Conservation (phyloP, 345 rosid species). For the Hibiscus mutabilis region DNA sequence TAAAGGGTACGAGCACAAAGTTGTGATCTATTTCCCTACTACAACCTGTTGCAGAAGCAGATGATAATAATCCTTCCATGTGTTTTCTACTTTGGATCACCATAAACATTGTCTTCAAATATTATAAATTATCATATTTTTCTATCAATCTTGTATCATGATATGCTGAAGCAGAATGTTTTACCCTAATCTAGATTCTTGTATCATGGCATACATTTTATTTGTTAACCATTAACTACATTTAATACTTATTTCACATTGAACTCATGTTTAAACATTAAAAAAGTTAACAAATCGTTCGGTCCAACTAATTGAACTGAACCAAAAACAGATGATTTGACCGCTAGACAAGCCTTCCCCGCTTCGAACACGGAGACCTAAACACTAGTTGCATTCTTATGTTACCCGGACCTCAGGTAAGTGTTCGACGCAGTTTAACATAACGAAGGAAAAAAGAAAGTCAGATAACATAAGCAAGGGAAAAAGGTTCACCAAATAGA, state of each 20-base stretch:
- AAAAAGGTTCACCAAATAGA: not conserved
- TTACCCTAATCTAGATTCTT: too few species aligned
- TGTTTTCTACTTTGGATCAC: not conserved
- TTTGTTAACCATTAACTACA: too few species aligned
- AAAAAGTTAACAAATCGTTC: not conserved
- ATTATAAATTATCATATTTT: not conserved
- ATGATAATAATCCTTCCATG: not conserved
- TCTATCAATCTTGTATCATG: not conserved
- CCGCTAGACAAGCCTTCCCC: not conserved
- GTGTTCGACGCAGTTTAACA: not conserved
- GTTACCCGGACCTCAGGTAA: not conserved
- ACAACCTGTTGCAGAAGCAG: not conserved
- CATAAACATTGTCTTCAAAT: not conserved
- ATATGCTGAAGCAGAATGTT: not conserved
- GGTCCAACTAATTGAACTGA: not conserved
- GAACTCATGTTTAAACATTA: too few species aligned
- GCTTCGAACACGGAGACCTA: not conserved
- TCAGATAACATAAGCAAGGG: not conserved
- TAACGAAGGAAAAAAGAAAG: not conserved
- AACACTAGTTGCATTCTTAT: not conserved
- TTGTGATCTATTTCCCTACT: not conserved
- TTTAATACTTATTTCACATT: too few species aligned
- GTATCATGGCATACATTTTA: too few species aligned
- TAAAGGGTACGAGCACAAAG: not conserved
- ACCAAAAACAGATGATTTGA: not conserved